phyloP scores from a whole-genome alignment of 2,329 filamentous ascomycete species.

The Nigrograna mackinnonii region DNA sequence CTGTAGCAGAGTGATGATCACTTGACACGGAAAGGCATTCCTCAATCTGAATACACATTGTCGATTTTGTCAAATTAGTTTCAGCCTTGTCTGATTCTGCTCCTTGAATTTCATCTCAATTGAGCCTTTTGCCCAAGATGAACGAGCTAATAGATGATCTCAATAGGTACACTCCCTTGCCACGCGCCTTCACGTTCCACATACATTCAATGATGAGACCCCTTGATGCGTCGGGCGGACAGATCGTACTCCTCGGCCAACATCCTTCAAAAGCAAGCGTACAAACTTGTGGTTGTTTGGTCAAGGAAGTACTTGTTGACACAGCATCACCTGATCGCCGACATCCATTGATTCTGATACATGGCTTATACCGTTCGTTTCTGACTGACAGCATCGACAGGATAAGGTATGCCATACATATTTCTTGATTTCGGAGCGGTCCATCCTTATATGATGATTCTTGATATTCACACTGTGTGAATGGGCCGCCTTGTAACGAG shows the following conservation, averaged over 20 bases:
- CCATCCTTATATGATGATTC: constrained; percentile 63
- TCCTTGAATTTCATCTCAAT: constrained; percentile 4
- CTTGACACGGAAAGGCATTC: constrained; percentile 70
- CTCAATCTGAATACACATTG: constrained; percentile 67
- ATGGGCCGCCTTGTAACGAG: constrained; percentile 54
- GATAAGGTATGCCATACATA: constrained; percentile 34
- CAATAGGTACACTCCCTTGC: constrained; percentile 34
- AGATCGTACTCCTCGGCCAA: constrained; percentile 58
- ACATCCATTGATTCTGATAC: constrained; percentile 4
- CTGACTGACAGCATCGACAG: constrained; percentile 18
- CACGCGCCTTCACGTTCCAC: constrained; percentile 15
- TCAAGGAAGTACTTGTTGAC: constrained; percentile 66
- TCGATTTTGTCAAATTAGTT: constrained; percentile 69
- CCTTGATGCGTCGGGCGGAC: constrained; percentile 72
- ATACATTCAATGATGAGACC: constrained; percentile 58
- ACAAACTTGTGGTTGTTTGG: constrained; percentile 65
- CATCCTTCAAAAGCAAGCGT: constrained; percentile 61
- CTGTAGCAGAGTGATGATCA: constrained; percentile 60
- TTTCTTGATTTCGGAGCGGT: constrained; percentile 40
- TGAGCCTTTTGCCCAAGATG: background rate
- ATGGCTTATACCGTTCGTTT: constrained; percentile 3
- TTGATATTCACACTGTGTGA: constrained; percentile 74
- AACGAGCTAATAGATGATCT: constrained; percentile 28
- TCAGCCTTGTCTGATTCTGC: constrained; percentile 69
- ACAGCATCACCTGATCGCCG: constrained; percentile 66